Conservation (phyloP, 2,329 filamentous ascomycete genomes). For the Cladosporium cucumerinum region DNA sequence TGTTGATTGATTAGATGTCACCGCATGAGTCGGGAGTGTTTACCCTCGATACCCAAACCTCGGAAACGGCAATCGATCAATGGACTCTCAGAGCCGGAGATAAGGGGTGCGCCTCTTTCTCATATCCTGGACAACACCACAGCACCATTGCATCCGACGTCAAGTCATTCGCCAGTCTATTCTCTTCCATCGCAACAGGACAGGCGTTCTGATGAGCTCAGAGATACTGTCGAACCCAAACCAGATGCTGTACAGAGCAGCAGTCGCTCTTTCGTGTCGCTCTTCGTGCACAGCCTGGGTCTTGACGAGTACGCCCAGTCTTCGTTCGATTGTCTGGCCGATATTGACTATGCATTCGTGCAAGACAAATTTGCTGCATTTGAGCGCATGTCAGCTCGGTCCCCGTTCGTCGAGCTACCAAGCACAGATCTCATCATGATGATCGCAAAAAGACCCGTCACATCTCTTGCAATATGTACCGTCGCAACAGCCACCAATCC, state of each 20-base stretch:
- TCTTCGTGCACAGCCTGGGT: slow-evolving; percentile 24
- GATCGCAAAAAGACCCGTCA: slow-evolving; percentile 23
- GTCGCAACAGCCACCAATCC: slow-evolving; percentile 23
- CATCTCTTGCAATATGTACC: slow-evolving; percentile 28
- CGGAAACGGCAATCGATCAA: slow-evolving; percentile 27
- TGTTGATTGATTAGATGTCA: slow-evolving; percentile 24
- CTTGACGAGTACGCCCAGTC: slow-evolving; percentile 12
- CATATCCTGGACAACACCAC: slow-evolving; percentile 18
- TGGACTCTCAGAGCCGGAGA: slow-evolving; percentile 21
- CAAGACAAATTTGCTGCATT: slow-evolving; percentile 25
- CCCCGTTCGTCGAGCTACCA: slow-evolving; percentile 27
- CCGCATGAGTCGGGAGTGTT: slow-evolving; percentile 28
- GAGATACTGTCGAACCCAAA: slow-evolving; percentile 13
- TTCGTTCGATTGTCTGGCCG: slow-evolving; percentile 23
- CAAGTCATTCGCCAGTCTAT: not conserved
- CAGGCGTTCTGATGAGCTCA: slow-evolving; percentile 1
- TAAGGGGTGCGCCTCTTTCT: slow-evolving; percentile 21
- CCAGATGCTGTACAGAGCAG: slow-evolving; percentile 24
- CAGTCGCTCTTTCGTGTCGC: slow-evolving; percentile 25
- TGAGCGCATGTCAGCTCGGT: slow-evolving; percentile 22
- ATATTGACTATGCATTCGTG: slow-evolving; percentile 29
- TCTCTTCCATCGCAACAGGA: not conserved
- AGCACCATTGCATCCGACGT: not conserved
- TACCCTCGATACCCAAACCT: slow-evolving; percentile 27
- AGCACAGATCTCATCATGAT: slow-evolving; percentile 20